Percentiles rank a stretch among this genome's conserved stretches.
Evolutionary conservation across 495 filamentous ascomycete species (phyloP).

Genomic region (Penicillium nucicola): DNA sequence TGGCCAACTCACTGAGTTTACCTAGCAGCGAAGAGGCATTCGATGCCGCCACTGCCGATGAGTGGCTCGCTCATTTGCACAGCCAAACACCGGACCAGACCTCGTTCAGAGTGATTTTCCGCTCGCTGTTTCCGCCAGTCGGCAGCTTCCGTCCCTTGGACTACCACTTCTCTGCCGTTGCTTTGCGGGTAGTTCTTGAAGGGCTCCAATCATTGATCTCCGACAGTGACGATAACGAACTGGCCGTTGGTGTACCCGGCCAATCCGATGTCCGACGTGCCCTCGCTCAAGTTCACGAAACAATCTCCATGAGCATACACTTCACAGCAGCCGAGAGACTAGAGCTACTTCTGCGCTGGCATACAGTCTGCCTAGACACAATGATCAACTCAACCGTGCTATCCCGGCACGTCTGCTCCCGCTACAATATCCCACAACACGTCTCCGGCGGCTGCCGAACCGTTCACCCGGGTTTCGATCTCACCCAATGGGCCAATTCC

Average conservation of each 20-base stretch:
- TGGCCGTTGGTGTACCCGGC: conserved; percentile 39
- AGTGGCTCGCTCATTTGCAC: conserved; percentile 40
- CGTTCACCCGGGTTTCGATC: conserved; percentile 30
- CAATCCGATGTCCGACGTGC: conserved; percentile 39
- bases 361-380: conserved; percentile 45
- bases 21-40: conserved; percentile 44
- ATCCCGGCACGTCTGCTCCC: conserved; percentile 39
- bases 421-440: conserved; percentile 41
- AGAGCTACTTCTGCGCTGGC: conserved; percentile 47
- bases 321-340: conserved; percentile 37
- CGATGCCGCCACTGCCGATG: conserved; percentile 39
- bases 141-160: conserved; percentile 32
- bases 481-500: conserved; percentile 36
- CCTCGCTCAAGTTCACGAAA: conserved; percentile 41
- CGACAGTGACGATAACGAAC: conserved; percentile 38
- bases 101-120: conserved; percentile 42
- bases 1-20: conserved; percentile 38
- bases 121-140: conserved; percentile 37
- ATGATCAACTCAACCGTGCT: conserved; percentile 42
- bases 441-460: conserved; percentile 29
- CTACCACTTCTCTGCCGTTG: conserved; percentile 41
- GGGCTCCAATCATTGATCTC: conserved; percentile 45
- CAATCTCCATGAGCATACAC: conserved; percentile 36
- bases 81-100: conserved; percentile 28
- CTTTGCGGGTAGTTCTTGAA: conserved; percentile 43